Conservation (phyloP, 164 flowering plant species). For the Tinospora cordifolia region DNA sequence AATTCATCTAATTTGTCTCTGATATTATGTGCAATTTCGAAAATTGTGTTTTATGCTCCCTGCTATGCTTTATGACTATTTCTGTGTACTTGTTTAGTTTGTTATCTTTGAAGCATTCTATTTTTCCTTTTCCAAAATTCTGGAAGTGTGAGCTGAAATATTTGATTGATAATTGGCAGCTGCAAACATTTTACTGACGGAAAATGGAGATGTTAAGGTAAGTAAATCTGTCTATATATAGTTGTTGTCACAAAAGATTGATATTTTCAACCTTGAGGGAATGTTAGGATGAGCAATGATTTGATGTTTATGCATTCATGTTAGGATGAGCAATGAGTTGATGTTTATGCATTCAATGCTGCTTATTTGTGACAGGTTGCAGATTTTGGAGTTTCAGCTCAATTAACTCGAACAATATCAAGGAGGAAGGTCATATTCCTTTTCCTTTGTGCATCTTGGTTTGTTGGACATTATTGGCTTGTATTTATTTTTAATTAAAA, state of each 20-base stretch:
- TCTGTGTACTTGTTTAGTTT: background rate
- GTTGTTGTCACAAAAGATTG: background rate
- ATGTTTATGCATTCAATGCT: background rate
- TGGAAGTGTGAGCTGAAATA: conserved; percentile 9
- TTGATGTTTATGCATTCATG: background rate
- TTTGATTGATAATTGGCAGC: conserved; percentile 48
- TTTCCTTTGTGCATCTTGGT: conserved; percentile 1
- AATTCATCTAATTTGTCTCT: background rate
- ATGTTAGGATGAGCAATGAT: background rate
- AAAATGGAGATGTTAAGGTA: conserved; percentile 99
- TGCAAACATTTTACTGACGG: conserved; percentile 88
- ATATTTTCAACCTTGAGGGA: background rate
- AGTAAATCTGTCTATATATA: background rate
- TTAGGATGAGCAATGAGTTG: background rate
- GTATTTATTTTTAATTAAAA: background rate
- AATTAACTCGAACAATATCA: conserved; percentile 93
- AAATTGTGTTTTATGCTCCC: background rate
- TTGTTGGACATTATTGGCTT: background rate
- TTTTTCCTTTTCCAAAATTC: conserved; percentile 4
- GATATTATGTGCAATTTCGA: background rate
- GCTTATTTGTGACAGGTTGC: conserved; percentile 68
- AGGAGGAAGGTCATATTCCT: conserved; percentile 76
- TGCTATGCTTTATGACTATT: background rate
- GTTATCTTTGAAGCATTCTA: background rate
- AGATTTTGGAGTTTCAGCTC: conserved; percentile 98